These are phyloP conservation scores for Aphanomyces astaci DNA, from an alignment of 352 stramenopile species.

Conservation along the genomic window DNA sequence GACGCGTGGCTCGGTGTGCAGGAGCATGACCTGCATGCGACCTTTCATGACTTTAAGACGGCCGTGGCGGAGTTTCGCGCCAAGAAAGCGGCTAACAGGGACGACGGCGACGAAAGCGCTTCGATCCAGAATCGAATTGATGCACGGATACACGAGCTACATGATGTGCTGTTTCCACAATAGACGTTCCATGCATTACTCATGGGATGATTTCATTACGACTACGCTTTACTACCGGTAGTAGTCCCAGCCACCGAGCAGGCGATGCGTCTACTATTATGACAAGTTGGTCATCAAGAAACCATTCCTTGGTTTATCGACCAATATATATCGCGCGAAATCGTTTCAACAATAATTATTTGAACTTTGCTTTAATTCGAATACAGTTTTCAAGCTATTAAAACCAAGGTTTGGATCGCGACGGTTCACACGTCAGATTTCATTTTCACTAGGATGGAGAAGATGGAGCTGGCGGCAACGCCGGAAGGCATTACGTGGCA, in stretches of 20 bases:
- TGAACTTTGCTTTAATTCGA: too few relatives aligned
- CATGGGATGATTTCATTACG: too few relatives aligned
- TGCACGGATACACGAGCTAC: neutral
- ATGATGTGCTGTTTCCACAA: neutral
- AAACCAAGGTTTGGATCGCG: neutral
- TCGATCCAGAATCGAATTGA: neutral
- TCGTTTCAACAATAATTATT: too few relatives aligned
- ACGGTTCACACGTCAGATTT: neutral
- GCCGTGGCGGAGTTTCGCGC: neutral
- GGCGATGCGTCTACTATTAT: too few relatives aligned
- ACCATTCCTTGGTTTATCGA: too few relatives aligned
- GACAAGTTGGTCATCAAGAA: too few relatives aligned
- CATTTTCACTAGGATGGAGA: neutral
- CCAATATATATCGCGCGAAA: neutral
- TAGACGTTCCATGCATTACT: neutral
- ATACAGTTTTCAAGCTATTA: neutral
- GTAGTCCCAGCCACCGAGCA: too few relatives aligned
- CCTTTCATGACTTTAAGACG: neutral
- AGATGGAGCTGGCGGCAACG: constrained; percentile 48
- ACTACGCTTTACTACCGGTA: too few relatives aligned
- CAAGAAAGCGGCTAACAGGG: neutral
- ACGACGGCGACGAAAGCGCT: neutral
- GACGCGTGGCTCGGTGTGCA: constrained; percentile 8
- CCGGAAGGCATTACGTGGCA: constrained; percentile 78
- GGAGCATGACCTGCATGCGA: neutral